A percentile compares a stretch with the other conserved stretches of the same genome.
Conservation (phyloP, 2,329 filamentous ascomycete genomes). For the Cladophialophora yegresii region DNA sequence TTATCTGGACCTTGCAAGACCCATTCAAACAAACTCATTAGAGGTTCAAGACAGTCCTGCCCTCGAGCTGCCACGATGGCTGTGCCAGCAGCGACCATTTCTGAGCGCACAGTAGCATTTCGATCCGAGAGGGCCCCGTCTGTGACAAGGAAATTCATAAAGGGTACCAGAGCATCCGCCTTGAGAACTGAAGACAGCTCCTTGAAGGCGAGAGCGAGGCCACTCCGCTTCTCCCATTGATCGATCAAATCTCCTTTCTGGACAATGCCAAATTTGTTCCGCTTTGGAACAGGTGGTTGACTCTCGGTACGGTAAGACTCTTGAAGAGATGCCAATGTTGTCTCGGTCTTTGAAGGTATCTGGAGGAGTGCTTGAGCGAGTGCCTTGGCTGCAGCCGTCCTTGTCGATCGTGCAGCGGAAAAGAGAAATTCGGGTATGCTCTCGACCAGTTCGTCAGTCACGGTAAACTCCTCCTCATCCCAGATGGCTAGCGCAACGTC, state of each 20-base stretch:
- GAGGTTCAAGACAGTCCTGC: conserved; percentile 75
- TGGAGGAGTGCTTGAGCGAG: conserved; percentile 71
- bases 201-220: conserved; percentile 82
- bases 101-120: conserved; percentile 72
- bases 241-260: conserved; percentile 84
- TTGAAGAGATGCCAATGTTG: conserved; percentile 67
- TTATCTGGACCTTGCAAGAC: conserved; percentile 85
- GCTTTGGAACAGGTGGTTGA: conserved; percentile 77
- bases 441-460: conserved; percentile 65
- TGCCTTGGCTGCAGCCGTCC: conserved; percentile 78
- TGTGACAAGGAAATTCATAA: conserved; percentile 83
- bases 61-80: conserved; percentile 79
- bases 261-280: conserved; percentile 93
- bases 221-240: conserved; percentile 87
- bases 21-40: conserved; percentile 90
- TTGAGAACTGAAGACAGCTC: conserved; percentile 73
- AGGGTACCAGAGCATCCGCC: conserved; percentile 68
- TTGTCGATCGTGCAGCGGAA: conserved; percentile 76
- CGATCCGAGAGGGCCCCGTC: conserved; percentile 83
- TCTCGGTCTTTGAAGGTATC: conserved; percentile 61
- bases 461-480: conserved; percentile 83
- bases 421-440: conserved; percentile 77
- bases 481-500: conserved; percentile 85
- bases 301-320: conserved; percentile 74
- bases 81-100: conserved; percentile 91